Evolutionary conservation across 495 filamentous ascomycete species (phyloP), one percentile per base, ranked within the genome.

Genomic region (Achaetomiella virescens): DNA sequence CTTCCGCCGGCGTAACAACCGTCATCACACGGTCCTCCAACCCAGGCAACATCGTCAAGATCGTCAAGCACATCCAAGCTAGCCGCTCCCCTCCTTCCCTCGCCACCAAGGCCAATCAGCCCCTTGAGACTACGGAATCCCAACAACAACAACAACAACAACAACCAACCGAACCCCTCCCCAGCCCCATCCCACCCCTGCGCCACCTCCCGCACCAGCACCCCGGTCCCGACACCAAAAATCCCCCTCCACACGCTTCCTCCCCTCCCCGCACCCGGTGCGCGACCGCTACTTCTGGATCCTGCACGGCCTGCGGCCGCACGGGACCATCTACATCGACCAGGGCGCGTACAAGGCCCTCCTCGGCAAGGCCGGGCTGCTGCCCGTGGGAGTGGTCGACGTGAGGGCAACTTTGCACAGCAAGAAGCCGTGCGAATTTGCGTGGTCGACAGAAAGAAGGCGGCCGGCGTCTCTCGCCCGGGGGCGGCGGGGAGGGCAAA

Each of bases 251-350:
- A 98, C 61, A 98, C 93, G 93, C 51, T 98, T 98, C 72, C 79
- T 96, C 15, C 90, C 90, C 5, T 89, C 88, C n/a, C 78, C 82
- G 1, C 81, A 88, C 22, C 90, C 92, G 0, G 90, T 98, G 24
- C 84, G 90, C 38, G 93, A 96, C 61, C 86, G 91, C 44, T 89
- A 90, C 61, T 97, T 98, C 78, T 97, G 95, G 93, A 83, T 98
- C 46, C 83, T 97, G 0, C 88, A 98, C 65, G 93, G 93, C 24
- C 81, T 97, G n/a, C 84, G 86, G 4, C 88, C 95, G 3, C 90
- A 93, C 60, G 93, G 93, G 1, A 96, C 86, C 14, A 61, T 98
- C 7, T 96, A 87, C 66, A 96, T 98, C 66, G 93, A 98, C 70
- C 75, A 81, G 11, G 93, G 93, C 37, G 92, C 93, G 1, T 84